These are phyloP conservation scores for Podospora bellae-mahoneyi DNA, from an alignment of 495 filamentous ascomycete species.

Conservation along the genomic window DNA sequence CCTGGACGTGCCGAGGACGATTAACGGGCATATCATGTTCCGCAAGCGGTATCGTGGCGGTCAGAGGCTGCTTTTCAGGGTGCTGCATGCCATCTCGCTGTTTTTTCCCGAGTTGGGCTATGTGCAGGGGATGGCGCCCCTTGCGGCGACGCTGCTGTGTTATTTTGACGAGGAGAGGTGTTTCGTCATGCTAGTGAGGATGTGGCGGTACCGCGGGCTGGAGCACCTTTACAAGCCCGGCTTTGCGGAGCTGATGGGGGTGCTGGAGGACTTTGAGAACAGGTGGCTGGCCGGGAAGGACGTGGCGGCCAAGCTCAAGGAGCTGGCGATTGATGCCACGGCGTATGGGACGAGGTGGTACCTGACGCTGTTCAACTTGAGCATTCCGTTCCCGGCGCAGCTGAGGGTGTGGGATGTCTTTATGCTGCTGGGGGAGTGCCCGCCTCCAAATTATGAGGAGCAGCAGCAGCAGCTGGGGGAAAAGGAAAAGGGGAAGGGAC, in stretches of 20 bases:
- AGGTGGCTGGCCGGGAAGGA: slow-evolving; percentile 76
- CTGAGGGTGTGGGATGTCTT: slow-evolving; percentile 99
- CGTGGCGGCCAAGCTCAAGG: slow-evolving; percentile 71
- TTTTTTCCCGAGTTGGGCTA: slow-evolving; percentile 92
- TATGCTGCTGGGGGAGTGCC: slow-evolving; percentile 84
- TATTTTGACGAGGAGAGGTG: slow-evolving; percentile 94
- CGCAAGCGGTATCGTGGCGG: slow-evolving; percentile 84
- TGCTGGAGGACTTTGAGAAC: slow-evolving; percentile 82
- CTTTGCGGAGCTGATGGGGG: slow-evolving; percentile 83
- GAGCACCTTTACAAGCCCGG: slow-evolving; percentile 79
- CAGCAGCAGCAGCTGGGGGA: neutral
- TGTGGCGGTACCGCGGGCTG: slow-evolving; percentile 86
- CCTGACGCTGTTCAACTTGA: slow-evolving; percentile 95
- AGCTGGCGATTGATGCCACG: slow-evolving; percentile 78
- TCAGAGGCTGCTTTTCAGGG: slow-evolving; percentile 87
- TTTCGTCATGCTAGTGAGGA: slow-evolving; percentile 90
- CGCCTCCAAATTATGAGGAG: slow-evolving; percentile 13
- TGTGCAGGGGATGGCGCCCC: slow-evolving; percentile 95
- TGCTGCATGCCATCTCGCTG: slow-evolving; percentile 82
- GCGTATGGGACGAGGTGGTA: slow-evolving; percentile 97
- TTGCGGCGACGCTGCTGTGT: slow-evolving; percentile 89
- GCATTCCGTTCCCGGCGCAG: slow-evolving; percentile 92
- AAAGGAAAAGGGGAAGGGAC: slow-evolving; percentile 6
- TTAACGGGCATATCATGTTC: slow-evolving; percentile 98
- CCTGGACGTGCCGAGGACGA: slow-evolving; percentile 92